Percentiles rank a stretch among this genome's conserved stretches.
phyloP scores from a whole-genome alignment of 2,329 filamentous ascomycete genomes.

The Curvularia lunata region DNA sequence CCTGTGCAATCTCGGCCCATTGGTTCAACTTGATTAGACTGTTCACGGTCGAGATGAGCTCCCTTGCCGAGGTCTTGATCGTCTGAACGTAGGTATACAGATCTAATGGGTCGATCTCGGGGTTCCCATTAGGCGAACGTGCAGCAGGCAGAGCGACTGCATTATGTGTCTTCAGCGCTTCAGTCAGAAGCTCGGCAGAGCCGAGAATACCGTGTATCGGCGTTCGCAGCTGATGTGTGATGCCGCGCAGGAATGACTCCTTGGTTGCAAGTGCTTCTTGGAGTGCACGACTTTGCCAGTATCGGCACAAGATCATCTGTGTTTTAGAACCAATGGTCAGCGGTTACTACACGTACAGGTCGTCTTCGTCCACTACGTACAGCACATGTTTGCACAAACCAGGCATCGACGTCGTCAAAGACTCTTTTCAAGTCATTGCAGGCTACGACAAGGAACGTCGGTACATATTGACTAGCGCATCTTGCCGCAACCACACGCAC shows the following conservation, averaged over 20 bases:
- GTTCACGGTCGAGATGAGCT: conserved; percentile 55
- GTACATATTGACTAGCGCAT: conserved; percentile 43
- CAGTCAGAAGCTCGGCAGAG: conserved; percentile 51
- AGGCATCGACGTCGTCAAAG: conserved; percentile 57
- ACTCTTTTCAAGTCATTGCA: conserved; percentile 53
- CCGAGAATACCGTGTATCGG: conserved; percentile 57
- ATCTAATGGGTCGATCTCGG: conserved; percentile 26
- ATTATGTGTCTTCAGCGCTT: conserved; percentile 47
- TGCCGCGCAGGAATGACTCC: conserved; percentile 54
- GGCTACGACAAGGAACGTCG: conserved; percentile 49
- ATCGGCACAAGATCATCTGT: conserved; percentile 44
- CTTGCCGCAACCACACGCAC: conserved; percentile 50
- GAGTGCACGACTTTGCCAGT: conserved; percentile 49
- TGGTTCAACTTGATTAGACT: conserved; percentile 53
- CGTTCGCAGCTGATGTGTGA: conserved; percentile 57
- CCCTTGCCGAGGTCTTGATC: conserved; percentile 51
- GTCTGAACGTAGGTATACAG: conserved; percentile 41
- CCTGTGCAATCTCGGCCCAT: conserved; percentile 47
- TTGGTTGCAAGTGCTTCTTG: conserved; percentile 54
- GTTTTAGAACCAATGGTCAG: not conserved
- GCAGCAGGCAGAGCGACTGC: conserved; percentile 16
- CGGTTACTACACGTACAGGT: not conserved
- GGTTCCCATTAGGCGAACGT: conserved; percentile 19
- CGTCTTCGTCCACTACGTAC: not conserved
- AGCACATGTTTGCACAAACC: conserved; percentile 54